Evolutionary conservation across 2,329 filamentous ascomycete genomes (phyloP).

Genomic region (Fusarium redolens): DNA sequence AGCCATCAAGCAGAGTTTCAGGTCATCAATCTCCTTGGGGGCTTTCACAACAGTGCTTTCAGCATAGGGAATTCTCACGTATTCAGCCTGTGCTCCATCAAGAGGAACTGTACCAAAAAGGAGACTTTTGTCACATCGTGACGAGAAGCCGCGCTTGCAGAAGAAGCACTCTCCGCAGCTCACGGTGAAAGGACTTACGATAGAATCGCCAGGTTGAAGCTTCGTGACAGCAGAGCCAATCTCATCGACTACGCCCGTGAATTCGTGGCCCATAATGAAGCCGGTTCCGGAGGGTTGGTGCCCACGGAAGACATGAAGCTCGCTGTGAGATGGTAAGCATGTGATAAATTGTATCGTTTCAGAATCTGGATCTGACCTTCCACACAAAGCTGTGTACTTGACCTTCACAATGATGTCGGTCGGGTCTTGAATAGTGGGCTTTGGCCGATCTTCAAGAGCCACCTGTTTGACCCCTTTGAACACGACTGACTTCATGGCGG

Average conservation of each 20-base stretch:
- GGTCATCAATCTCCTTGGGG: slow-evolving; percentile 7
- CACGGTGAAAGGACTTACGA: slow-evolving; percentile 33
- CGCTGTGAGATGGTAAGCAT: slow-evolving; percentile 46
- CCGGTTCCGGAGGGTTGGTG: slow-evolving; percentile 74
- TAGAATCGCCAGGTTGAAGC: background rate
- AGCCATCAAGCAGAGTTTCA: slow-evolving; percentile 32
- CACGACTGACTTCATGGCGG: slow-evolving; percentile 19
- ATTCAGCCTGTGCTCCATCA: slow-evolving; percentile 33
- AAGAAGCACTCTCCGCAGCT: slow-evolving; percentile 37
- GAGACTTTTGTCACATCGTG: slow-evolving; percentile 17
- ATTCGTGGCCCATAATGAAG: slow-evolving; percentile 81
- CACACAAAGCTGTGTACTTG: slow-evolving; percentile 19
- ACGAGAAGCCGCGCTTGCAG: slow-evolving; percentile 17
- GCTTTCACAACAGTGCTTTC: slow-evolving; percentile 28
- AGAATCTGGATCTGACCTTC: background rate
- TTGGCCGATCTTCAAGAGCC: slow-evolving; percentile 7
- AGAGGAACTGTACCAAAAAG: slow-evolving; percentile 15
- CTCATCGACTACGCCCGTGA: slow-evolving; percentile 78
- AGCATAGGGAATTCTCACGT: slow-evolving; percentile 23
- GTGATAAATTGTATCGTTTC: too few species aligned
- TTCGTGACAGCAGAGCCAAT: slow-evolving; percentile 64
- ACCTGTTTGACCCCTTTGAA: slow-evolving; percentile 23
- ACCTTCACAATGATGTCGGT: slow-evolving; percentile 27
- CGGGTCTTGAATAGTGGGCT: slow-evolving; percentile 1
- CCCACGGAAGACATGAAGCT: slow-evolving; percentile 86